Evolutionary conservation across 2,329 filamentous ascomycete species (phyloP).

Genomic region (Penicillium sp.): DNA sequence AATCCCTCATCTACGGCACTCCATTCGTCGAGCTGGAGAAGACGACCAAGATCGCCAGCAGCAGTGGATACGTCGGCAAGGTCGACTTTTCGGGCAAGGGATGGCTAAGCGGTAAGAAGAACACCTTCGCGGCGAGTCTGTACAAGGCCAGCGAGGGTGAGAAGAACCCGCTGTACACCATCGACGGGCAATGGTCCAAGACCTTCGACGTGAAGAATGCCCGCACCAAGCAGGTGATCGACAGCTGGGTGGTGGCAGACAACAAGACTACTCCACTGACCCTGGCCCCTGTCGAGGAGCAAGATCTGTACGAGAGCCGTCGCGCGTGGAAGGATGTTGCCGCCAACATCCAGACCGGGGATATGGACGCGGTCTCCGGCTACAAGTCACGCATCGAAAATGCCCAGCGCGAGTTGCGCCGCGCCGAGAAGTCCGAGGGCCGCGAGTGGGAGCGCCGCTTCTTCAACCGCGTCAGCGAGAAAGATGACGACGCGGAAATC

Average conservation of each 20-base stretch:
- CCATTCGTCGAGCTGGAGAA: conserved; percentile 91
- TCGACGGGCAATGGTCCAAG: conserved; percentile 87
- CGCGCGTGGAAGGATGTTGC: conserved; percentile 86
- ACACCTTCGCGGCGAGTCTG: conserved; percentile 74
- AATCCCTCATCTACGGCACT: conserved; percentile 70
- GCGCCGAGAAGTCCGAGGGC: conserved; percentile 70
- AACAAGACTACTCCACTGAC: conserved; percentile 63
- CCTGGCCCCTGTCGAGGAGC: conserved; percentile 69
- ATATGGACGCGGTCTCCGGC: conserved; percentile 73
- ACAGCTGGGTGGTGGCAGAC: conserved; percentile 60
- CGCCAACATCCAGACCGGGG: conserved; percentile 71
- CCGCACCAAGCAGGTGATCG: conserved; percentile 51
- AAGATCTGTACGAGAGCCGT: conserved; percentile 83
- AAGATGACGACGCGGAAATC: conserved; percentile 40
- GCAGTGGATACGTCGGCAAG: conserved; percentile 79
- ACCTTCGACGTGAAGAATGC: conserved; percentile 73
- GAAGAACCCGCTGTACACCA: conserved; percentile 70
- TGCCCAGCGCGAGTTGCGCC: conserved; percentile 73
- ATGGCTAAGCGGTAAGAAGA: conserved; percentile 95
- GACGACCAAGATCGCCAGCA: conserved; percentile 79
- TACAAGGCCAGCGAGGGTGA: conserved; percentile 66
- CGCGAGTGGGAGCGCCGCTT: conserved; percentile 79
- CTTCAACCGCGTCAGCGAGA: conserved; percentile 56
- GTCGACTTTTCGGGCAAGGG: conserved; percentile 92
- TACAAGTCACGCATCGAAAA: conserved; percentile 92